phyloP scores from a whole-genome alignment of 2,329 filamentous ascomycete genomes.

The Clonostachys chloroleuca region DNA sequence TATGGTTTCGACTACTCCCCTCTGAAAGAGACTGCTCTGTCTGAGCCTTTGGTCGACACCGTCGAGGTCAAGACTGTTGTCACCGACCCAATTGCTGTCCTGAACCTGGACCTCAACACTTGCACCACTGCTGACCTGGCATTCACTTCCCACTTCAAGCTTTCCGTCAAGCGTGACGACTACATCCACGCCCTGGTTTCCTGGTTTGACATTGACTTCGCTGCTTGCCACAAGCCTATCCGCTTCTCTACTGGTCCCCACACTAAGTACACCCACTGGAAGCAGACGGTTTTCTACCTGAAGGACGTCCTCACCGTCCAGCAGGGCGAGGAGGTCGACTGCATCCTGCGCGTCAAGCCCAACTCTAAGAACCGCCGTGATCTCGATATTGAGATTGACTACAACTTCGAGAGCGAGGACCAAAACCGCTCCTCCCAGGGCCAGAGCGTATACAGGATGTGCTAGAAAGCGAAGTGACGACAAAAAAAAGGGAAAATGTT shows the following conservation, averaged over 20 bases:
- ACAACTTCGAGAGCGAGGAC: slow-evolving; percentile 76
- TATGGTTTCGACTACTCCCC: slow-evolving; percentile 97
- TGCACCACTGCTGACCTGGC: slow-evolving; percentile 79
- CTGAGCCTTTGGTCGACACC: slow-evolving; percentile 94
- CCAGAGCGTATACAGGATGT: slow-evolving; percentile 76
- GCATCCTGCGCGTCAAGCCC: slow-evolving; percentile 75
- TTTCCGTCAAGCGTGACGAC: slow-evolving; percentile 79
- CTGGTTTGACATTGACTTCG: slow-evolving; percentile 99
- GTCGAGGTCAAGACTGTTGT: slow-evolving; percentile 97
- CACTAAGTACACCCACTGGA: slow-evolving; percentile 99
- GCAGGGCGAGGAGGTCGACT: slow-evolving; percentile 74
- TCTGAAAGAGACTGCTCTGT: slow-evolving; percentile 88
- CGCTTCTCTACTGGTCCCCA: slow-evolving; percentile 95
- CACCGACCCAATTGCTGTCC: slow-evolving; percentile 80
- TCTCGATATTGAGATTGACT: slow-evolving; percentile 84
- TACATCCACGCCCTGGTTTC: slow-evolving; percentile 95
- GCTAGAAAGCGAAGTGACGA: slow-evolving; percentile 29
- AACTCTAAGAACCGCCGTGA: slow-evolving; percentile 94
- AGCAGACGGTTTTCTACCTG: slow-evolving; percentile 98
- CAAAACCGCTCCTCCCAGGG: slow-evolving; percentile 64
- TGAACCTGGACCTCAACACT: slow-evolving; percentile 91
- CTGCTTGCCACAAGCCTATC: slow-evolving; percentile 96
- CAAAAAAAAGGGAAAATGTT: too few relatives aligned
- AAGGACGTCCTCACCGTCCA: slow-evolving; percentile 90
- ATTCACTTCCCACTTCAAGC: slow-evolving; percentile 74